Evolutionary conservation across 2,329 filamentous ascomycete genomes (phyloP), one percentile per base, ranked within the genome.

Genomic region (Tolypocladium guangdongense): DNA sequence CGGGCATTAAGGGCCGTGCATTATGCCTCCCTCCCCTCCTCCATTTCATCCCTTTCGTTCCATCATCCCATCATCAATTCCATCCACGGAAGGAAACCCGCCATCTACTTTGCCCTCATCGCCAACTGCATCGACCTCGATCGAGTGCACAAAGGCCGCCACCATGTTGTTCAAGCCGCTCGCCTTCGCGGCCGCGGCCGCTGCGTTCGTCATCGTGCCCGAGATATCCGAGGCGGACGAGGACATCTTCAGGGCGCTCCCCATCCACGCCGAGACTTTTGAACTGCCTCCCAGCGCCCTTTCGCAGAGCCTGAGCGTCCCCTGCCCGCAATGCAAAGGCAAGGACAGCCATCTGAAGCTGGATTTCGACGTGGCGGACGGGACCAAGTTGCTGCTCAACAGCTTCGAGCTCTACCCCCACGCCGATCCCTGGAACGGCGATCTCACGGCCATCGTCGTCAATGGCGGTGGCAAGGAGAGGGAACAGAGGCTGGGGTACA

Each of bases 361-460:
- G 39, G 73, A 78, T 60, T 79, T 87, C 60, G 69, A 64, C 54
- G 65, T 86, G 56, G 73, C 78, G 18, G 70, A 69, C 49, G 62
- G 63, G 54, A 73, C 78, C 56, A 71, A 69, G 43, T 70, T 87
- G 30, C 62, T 80, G 38, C 61, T 86, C 54, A 86, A 86, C 66
- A 80, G 76, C 54, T 76, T 78, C 56, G 77, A 81, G 60, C 70
- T 87, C 20, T 87, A 83, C 59, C 79, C 80, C 18, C 67, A 73
- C 51, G 66, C 78, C 57, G 69, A 78, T 62, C 71, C 75, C 1
- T 71, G 74, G 63, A 64, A 64, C 57, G 66, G 68, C 49, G 66
- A 67, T 10, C 69, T 82, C 38, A 68, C 64, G 7, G 79, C 79
- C 12, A 60, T 68, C 14, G 73, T 81, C 53, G 61, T 74, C 36